A percentile compares a stretch with the other conserved stretches of the same genome.
Evolutionary conservation across 2,329 filamentous ascomycete genomes (phyloP).

Genomic region (Seiridium cupressi): DNA sequence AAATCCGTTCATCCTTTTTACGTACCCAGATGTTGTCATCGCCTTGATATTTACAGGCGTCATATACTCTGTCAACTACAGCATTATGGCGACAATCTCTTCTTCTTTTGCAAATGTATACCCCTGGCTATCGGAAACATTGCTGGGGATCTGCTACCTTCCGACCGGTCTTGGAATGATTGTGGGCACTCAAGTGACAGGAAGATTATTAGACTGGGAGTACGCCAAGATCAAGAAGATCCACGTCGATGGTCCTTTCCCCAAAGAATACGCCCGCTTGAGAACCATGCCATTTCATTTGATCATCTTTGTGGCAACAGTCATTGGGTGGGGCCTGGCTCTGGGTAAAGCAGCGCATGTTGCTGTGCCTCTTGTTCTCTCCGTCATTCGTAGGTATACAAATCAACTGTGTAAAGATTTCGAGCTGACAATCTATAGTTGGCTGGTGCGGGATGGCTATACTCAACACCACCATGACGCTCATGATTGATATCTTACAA

Average conservation of each 20-base stretch:
- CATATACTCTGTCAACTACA: slow-evolving; percentile 32
- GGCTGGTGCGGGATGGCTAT: slow-evolving; percentile 28
- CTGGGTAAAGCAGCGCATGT: slow-evolving; percentile 20
- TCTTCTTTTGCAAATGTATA: slow-evolving; percentile 26
- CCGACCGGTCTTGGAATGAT: slow-evolving; percentile 29
- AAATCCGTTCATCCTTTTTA: slow-evolving; percentile 31
- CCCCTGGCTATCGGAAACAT: slow-evolving; percentile 26
- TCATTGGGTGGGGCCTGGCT: slow-evolving; percentile 26
- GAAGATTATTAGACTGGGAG: slow-evolving; percentile 28
- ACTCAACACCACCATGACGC: slow-evolving; percentile 28
- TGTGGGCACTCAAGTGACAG: slow-evolving; percentile 23
- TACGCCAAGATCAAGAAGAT: slow-evolving; percentile 20
- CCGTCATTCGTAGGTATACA: slow-evolving; percentile 19
- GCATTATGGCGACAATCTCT: slow-evolving; percentile 31
- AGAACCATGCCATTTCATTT: slow-evolving; percentile 22
- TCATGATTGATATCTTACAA: slow-evolving; percentile 29
- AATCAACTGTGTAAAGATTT: no score
- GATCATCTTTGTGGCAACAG: slow-evolving; percentile 18
- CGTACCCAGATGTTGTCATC: slow-evolving; percentile 26
- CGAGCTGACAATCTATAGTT: slow-evolving; percentile 12
- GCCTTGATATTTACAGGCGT: slow-evolving; percentile 29
- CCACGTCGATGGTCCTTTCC: slow-evolving; percentile 16
- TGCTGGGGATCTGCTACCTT: slow-evolving; percentile 30
- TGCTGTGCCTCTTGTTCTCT: slow-evolving; percentile 20
- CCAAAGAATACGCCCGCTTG: slow-evolving; percentile 24